A percentile compares a stretch with the other conserved stretches of the same genome.
Conservation (phyloP, 1,139 yeast genomes). For the Yamadazyma kanchanaburiensis region DNA sequence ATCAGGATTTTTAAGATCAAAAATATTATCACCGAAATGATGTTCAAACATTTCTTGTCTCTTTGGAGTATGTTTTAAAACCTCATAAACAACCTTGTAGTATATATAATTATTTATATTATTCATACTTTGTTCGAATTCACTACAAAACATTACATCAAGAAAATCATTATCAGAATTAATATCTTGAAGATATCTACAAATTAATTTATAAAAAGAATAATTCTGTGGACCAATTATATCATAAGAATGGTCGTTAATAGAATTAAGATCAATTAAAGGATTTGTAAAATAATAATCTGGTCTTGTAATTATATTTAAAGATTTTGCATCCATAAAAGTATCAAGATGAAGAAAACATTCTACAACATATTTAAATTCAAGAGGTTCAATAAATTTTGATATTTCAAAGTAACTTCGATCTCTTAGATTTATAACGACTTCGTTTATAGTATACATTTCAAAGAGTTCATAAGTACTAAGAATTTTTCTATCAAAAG, state of each 20-base stretch:
- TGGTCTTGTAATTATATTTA: slow-evolving; percentile 10
- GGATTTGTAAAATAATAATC: slow-evolving; percentile 7
- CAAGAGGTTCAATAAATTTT: slow-evolving; percentile 12
- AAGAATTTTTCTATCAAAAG: slow-evolving; percentile 8
- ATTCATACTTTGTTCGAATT: slow-evolving; percentile 11
- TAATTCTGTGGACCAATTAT: slow-evolving; percentile 7
- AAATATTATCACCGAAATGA: slow-evolving; percentile 4
- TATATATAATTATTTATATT: slow-evolving; percentile 15
- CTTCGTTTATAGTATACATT: slow-evolving; percentile 9
- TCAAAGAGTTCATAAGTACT: slow-evolving; percentile 4
- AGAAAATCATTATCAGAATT: slow-evolving; percentile 5
- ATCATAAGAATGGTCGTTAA: slow-evolving; percentile 3
- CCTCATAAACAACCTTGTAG: slow-evolving; percentile 12
- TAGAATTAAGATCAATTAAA: slow-evolving; percentile 1
- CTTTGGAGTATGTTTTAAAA: slow-evolving; percentile 3
- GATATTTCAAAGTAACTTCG: slow-evolving; percentile 11
- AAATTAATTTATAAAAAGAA: slow-evolving; percentile 11
- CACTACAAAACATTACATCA: slow-evolving; percentile 9
- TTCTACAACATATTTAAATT: slow-evolving; percentile 10
- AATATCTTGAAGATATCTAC: slow-evolving; percentile 9
- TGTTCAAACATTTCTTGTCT: slow-evolving; percentile 4
- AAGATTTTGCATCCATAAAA: slow-evolving; percentile 10
- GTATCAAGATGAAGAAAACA: slow-evolving; percentile 11
- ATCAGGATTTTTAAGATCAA: slow-evolving; percentile 7
- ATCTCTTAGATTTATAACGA: slow-evolving; percentile 9